Evolutionary conservation across 768 basidiomycete genomes (phyloP).

Genomic region (Tulasnella sp.): DNA sequence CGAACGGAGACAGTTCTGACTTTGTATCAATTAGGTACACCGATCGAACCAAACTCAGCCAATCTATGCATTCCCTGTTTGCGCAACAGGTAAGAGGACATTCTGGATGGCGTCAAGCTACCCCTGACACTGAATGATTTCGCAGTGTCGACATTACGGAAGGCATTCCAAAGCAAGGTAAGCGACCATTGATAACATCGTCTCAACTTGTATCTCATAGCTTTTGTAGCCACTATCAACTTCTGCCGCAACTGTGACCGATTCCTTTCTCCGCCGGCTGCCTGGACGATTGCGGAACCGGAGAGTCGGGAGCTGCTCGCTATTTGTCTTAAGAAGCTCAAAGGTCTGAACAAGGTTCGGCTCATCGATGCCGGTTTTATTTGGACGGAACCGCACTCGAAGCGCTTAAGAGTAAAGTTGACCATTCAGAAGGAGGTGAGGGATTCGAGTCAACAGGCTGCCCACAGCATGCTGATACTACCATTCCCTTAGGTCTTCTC

Average conservation of each 20-base stretch:
- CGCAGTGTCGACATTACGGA: slow-evolving; percentile 92
- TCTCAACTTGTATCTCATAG: background rate
- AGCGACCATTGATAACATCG: slow-evolving; percentile 29
- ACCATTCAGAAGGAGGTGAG: slow-evolving; percentile 97
- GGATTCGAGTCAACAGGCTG: background rate
- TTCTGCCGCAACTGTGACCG: slow-evolving; percentile 96
- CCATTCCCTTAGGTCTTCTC: slow-evolving; percentile 64
- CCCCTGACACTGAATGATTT: slow-evolving; percentile 1
- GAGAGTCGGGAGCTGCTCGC: slow-evolving; percentile 93
- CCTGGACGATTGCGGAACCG: slow-evolving; percentile 80
- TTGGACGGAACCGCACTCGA: slow-evolving; percentile 99
- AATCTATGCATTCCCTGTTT: slow-evolving; percentile 88
- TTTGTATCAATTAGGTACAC: slow-evolving; percentile 51
- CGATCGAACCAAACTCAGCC: slow-evolving; percentile 87
- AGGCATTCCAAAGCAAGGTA: slow-evolving; percentile 92
- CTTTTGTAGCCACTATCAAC: slow-evolving; percentile 66
- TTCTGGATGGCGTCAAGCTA: background rate
- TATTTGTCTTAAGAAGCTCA: slow-evolving; percentile 91
- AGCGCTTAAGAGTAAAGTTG: slow-evolving; percentile 84
- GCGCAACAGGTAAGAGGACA: slow-evolving; percentile 65
- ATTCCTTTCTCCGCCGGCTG: slow-evolving; percentile 82
- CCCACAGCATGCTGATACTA: background rate
- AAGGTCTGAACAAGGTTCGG: slow-evolving; percentile 88
- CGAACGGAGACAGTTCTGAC: background rate
- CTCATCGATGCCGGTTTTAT: slow-evolving; percentile 98